These are phyloP conservation scores for Rhamnella rubrinervis DNA, from an alignment of 331 rosid genomes.

Conservation along the genomic window DNA sequence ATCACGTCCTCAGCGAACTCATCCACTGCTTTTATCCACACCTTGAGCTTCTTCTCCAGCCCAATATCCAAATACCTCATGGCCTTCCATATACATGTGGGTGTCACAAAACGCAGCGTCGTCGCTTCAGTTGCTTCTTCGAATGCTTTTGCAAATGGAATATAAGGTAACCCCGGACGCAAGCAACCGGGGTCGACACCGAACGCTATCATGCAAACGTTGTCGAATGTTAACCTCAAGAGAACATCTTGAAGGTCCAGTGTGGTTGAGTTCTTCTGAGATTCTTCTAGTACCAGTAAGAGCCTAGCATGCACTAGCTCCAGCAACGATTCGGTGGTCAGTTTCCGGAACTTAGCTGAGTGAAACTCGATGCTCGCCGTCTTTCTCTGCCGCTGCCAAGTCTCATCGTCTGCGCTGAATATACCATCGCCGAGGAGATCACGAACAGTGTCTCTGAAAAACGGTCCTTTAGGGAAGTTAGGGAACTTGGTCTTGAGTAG, in stretches of 20 bases:
- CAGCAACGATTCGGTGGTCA: constrained; percentile 55
- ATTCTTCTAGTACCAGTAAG: constrained; percentile 52
- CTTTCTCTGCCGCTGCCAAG: constrained; percentile 82
- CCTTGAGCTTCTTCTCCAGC: constrained; percentile 50
- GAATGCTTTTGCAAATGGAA: constrained; percentile 79
- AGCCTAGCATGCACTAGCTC: constrained; percentile 73
- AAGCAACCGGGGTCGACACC: constrained; percentile 91
- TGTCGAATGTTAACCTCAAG: constrained; percentile 78
- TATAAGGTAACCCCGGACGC: constrained; percentile 42
- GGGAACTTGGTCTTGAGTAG: constrained; percentile 74
- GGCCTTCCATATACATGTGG: constrained; percentile 54
- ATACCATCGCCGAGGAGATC: constrained; percentile 89
- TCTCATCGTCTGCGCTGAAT: constrained; percentile 69
- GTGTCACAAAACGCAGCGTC: constrained; percentile 60
- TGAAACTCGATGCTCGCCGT: constrained; percentile 87
- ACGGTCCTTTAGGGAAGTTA: constrained; percentile 69
- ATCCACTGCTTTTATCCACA: constrained; percentile 57
- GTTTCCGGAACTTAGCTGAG: constrained; percentile 59
- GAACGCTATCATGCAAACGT: constrained; percentile 85
- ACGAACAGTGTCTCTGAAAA: constrained; percentile 54
- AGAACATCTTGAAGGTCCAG: constrained; percentile 80
- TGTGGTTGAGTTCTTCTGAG: constrained; percentile 17
- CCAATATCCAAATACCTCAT: constrained; percentile 77
- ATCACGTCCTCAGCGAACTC: constrained; percentile 75
- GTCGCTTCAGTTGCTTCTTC: constrained; percentile 89